phyloP scores from a whole-genome alignment of 495 filamentous ascomycete species.

The Staphylotrichum tortipilum region DNA sequence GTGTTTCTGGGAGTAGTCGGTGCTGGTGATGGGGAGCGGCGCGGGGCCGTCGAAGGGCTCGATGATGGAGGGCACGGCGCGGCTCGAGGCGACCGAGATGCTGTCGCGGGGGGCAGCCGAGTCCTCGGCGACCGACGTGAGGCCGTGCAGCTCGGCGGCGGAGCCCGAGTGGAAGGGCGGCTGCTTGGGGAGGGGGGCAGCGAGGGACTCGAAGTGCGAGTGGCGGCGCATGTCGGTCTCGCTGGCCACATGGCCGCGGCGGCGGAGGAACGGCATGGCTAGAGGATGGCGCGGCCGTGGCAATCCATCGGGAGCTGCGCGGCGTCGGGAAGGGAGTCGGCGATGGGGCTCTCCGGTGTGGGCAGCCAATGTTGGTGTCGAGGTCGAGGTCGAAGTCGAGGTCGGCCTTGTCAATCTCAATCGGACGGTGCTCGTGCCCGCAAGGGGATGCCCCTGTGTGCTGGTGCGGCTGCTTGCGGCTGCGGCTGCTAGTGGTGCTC shows the following conservation, averaged over 20 bases:
- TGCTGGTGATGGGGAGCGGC: conserved; percentile 32
- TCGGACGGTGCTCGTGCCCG: neutral
- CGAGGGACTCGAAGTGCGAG: conserved; percentile 29
- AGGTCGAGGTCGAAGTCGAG: too few relatives aligned
- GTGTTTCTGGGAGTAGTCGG: conserved; percentile 43
- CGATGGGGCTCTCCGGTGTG: too few relatives aligned
- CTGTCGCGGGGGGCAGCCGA: conserved; percentile 11
- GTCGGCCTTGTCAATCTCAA: too few relatives aligned
- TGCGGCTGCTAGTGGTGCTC: too few relatives aligned
- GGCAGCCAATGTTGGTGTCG: too few relatives aligned
- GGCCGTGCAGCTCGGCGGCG: conserved; percentile 17
- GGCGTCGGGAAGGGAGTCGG: too few relatives aligned
- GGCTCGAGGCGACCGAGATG: conserved; percentile 16
- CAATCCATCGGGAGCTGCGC: conserved; percentile 34
- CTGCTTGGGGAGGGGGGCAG: conserved; percentile 20
- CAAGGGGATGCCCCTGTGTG: neutral
- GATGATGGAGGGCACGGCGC: conserved; percentile 21
- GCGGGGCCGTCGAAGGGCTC: conserved; percentile 26
- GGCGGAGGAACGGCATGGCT: conserved; percentile 44
- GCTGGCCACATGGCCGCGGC: conserved; percentile 42
- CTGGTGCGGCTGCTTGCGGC: too few relatives aligned
- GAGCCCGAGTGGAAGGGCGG: conserved; percentile 13
- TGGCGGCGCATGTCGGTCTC: conserved; percentile 43
- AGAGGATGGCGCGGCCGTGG: conserved; percentile 30
- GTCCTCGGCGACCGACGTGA: conserved; percentile 18